A percentile compares a stretch with the other conserved stretches of the same genome.
Conservation (phyloP, 2,329 filamentous ascomycete genomes). For the Pestalotiopsis sp. region DNA sequence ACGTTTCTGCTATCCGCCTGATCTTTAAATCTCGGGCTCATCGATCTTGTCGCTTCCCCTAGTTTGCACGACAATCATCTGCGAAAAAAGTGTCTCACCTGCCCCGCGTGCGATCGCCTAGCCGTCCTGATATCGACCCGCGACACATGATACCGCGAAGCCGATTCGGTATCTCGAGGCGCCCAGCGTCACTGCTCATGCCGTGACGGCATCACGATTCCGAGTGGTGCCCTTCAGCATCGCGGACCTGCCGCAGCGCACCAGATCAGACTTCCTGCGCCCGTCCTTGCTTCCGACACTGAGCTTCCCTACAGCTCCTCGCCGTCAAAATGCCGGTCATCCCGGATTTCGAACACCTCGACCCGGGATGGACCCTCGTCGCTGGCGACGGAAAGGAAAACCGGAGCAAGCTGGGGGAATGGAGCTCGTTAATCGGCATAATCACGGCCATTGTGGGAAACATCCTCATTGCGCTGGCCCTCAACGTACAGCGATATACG, state of each 20-base stretch:
- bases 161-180: neutral
- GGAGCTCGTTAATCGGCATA: conserved; percentile 96
- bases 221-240: neutral
- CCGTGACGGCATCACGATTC: conserved; percentile 4
- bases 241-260: neutral
- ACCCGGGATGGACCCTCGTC: conserved; percentile 18
- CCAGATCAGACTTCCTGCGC: neutral
- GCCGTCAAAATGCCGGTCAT: conserved; percentile 14
- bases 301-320: conserved; percentile 15
- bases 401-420: conserved; percentile 62
- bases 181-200: conserved; percentile 7
- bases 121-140: neutral
- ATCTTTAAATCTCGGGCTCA: neutral
- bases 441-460: conserved; percentile 91
- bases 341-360: conserved; percentile 17
- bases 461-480: conserved; percentile 88
- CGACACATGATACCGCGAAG: conserved; percentile 10
- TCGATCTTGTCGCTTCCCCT: neutral
- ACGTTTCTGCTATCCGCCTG: neutral
- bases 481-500: conserved; percentile 96
- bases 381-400: conserved; percentile 31
- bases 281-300: neutral
- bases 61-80: neutral
- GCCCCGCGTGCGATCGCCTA: neutral
- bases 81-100: neutral